Percentiles rank a stretch among this genome's conserved stretches.
Evolutionary conservation across 1,284 basidiomycete genomes (phyloP).

Genomic region (Boletus calvinii): DNA sequence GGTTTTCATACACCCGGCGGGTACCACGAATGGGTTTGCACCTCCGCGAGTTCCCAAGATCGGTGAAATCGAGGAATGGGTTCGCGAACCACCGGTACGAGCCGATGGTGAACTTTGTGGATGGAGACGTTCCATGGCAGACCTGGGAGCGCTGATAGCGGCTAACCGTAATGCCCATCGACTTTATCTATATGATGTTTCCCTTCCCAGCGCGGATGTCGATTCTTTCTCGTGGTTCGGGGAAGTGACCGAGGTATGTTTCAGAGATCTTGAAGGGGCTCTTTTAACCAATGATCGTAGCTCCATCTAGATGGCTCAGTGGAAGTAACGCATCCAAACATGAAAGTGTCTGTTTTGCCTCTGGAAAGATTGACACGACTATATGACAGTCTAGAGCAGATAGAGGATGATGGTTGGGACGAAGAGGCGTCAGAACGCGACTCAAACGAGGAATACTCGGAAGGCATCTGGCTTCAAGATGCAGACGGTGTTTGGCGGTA

Average conservation of each 20-base stretch:
- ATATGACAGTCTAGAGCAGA: constrained; percentile 72
- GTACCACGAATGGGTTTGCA: constrained; percentile 64
- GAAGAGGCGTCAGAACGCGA: constrained; percentile 47
- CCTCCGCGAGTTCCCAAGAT: constrained; percentile 70
- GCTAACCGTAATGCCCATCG: constrained; percentile 42
- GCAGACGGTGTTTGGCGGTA: constrained; percentile 49
- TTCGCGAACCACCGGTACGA: constrained; percentile 56
- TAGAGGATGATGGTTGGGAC: constrained; percentile 70
- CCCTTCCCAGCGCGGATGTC: constrained; percentile 44
- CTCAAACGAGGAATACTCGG: constrained; percentile 39
- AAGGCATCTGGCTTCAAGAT: constrained; percentile 56
- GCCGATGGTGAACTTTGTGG: constrained; percentile 53
- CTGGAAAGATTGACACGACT: constrained; percentile 67
- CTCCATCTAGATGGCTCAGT: constrained; percentile 69
- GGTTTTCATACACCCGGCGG: constrained; percentile 74
- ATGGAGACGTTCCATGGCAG: constrained; percentile 69
- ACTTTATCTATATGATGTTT: constrained; percentile 45
- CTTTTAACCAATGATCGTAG: constrained; percentile 37
- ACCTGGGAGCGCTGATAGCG: constrained; percentile 61
- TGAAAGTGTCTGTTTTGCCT: constrained; percentile 47
- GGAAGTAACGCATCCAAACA: constrained; percentile 63
- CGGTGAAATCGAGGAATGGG: constrained; percentile 78
- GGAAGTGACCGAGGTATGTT: constrained; percentile 66
- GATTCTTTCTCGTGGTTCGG: constrained; percentile 66
- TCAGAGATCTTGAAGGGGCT: background rate